Evolutionary conservation across 768 basidiomycete genomes (phyloP).

Genomic region (Stropharia rugosoannulata): DNA sequence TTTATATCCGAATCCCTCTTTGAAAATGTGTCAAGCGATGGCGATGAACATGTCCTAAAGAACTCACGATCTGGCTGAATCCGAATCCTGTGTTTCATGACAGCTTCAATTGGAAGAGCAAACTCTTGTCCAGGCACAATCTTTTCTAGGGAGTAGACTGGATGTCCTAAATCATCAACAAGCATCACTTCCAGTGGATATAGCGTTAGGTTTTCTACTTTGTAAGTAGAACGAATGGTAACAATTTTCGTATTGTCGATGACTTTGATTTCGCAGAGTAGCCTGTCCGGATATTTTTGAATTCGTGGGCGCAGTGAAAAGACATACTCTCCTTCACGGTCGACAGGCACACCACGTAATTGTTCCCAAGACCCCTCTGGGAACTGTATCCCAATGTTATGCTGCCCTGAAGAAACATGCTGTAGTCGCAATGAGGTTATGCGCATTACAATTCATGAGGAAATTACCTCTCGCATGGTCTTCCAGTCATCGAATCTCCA

Average conservation of each 20-base stretch:
- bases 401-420: conserved; percentile 75
- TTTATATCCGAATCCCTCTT: conserved; percentile 95
- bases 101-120: conserved; percentile 87
- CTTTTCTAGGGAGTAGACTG: conserved; percentile 78
- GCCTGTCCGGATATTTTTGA: conserved; percentile 72
- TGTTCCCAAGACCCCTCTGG: conserved; percentile 88
- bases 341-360: conserved; percentile 84
- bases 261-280: conserved; percentile 88
- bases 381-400: conserved; percentile 84
- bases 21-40: not conserved
- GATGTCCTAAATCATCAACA: conserved; percentile 82
- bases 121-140: conserved; percentile 90
- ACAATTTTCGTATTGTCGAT: conserved; percentile 93
- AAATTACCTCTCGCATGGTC: conserved; percentile 82
- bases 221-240: conserved; percentile 89
- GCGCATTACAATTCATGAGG: not conserved
- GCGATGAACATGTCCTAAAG: not conserved
- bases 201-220: conserved; percentile 86
- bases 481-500: conserved; percentile 99
- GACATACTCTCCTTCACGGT: conserved; percentile 88
- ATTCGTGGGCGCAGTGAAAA: conserved; percentile 82
- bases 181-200: conserved; percentile 92
- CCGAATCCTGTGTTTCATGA: conserved; percentile 76
- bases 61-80: conserved; percentile 90
- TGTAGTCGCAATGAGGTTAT: conserved; percentile 19